Base-by-base conservation (phyloP, 495 filamentous ascomycete species). In the Hyphodiscus hymeniophilus region DNA sequence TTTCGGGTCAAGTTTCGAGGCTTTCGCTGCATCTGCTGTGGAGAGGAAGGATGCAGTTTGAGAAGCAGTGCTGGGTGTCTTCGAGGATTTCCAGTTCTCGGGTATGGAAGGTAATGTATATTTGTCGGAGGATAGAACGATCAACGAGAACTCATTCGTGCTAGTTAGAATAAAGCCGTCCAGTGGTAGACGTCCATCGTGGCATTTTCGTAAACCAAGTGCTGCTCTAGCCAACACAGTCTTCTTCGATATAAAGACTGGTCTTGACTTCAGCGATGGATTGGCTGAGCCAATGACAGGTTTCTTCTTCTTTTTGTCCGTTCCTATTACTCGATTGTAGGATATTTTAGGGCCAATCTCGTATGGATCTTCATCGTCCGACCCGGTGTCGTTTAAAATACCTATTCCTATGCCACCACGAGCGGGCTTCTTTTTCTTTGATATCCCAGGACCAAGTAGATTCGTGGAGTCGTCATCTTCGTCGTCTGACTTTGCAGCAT, bases 331-430 rank as follows among this genome's bases (percentile, higher is more conserved):
- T 39, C 80, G 73, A 56, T 87, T 95, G 62, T 95, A 95, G n/a
- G 84, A 87, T 60, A 94, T 90, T 58, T 80, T 80, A 7, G 92
- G 92, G 0, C 92, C 90, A 17, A 97, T 77, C 38, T 87, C 86
- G 65, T 96, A 97, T 0, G 87, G 86, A 58, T 97, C 94, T 59
- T 96, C 92, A 46, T 97, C 90, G 56, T 97, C 92, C n/a, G 92
- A 96, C 3, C 89, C 91, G 15, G 82, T 94, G 50, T 97, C 92
- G 58, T 97, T 98, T 42, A 98, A 64, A 17, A 96, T 69, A 2
- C 92, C 92, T 12, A 94, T 84, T 0, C 92, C 92, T 39, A 98
- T 88, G 0, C 82, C 85, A 39, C 81, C 77, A 23, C 76, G 74
- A 6, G 56, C 63, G 15, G 61, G 57, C 52, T 74, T 62, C 42